Evolutionary conservation across 306 rosid species (phyloP).

Genomic region (Rosa persica): DNA sequence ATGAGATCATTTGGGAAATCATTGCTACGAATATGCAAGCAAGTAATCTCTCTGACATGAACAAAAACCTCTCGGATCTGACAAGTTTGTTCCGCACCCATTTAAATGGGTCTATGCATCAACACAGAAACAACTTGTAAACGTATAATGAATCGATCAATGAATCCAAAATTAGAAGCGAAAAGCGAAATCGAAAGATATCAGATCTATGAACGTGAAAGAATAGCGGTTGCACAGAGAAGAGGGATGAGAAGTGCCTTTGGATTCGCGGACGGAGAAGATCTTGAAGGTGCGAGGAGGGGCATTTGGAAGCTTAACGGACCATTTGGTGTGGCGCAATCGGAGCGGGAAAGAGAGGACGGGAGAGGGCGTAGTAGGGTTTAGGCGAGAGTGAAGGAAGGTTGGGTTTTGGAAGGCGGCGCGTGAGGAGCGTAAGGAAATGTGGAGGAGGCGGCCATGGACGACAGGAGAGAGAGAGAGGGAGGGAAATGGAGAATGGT

Average conservation of each 20-base stretch:
- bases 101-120: too few species aligned
- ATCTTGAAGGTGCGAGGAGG: constrained; percentile 30
- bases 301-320: constrained; percentile 31
- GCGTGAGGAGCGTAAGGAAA: constrained; percentile 17
- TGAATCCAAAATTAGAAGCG: not conserved
- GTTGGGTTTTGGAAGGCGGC: constrained; percentile 21
- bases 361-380: constrained; percentile 27
- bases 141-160: not conserved
- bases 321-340: constrained; percentile 18
- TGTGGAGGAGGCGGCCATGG: constrained; percentile 32
- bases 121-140: too few species aligned
- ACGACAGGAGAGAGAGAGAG: not conserved
- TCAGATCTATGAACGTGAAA: not conserved
- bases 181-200: not conserved
- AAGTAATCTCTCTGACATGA: not conserved
- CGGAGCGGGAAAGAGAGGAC: constrained; percentile 38
- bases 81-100: too few species aligned
- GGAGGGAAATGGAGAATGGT: not conserved
- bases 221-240: not conserved
- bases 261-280: constrained; percentile 38
- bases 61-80: not conserved
- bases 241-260: constrained; percentile 36
- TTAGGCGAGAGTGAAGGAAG: constrained; percentile 18
- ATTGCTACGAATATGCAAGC: too few species aligned
- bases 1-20: not conserved